Base-by-base conservation (phyloP, 1,139 yeast genomes). In the Suhomyces ambrosiae region DNA sequence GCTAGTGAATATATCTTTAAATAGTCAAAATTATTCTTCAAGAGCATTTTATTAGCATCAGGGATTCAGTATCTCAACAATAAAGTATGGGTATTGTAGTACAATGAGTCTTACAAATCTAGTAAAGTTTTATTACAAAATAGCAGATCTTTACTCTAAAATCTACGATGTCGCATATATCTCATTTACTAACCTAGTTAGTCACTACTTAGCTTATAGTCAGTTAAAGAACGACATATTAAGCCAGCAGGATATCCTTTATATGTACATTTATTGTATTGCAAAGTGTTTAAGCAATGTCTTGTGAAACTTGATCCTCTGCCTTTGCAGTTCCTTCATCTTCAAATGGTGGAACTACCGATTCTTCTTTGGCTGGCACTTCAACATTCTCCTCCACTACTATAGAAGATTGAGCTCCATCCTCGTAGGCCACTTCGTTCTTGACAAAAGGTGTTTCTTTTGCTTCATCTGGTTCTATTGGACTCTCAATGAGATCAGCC, bases 261-360 rank as follows among this genome's bases (percentile, higher is more conserved):
- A 12, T 24, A 24, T 24, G 27, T 24, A 24, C 27, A 24, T 12
- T 34, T 17, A 12, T 44, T 41, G 10, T 47, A 33, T 27, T 37
- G 37, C 10, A 39, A 36, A 22, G 35, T 32, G 8, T 43, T 48
- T 23, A 24, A 34, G 36, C 16, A 9, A 22, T 23, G 9, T n/a
- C 23, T 5, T n/a, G n/a, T 18, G 13, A 23, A 5, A 11, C 26
- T 37, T 23, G 24, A 8, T 6, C 29, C 7, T 40, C 44, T 14
- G 27, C 38, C 15, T 37, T 36, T 2, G 39, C 30, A 18, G 54
- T 48, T 11, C 46, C 49, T 12, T 46, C 56, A 23, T 40, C 46
- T 31, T 55, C 65, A 28, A 52, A 48, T 15, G 61, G 65, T 26
- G 65, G 66, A 30, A 44, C 54, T 9, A 46, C 43, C 3, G 46